Conservation (phyloP, 2,329 filamentous ascomycete species). For the Diaporthe sp. region DNA sequence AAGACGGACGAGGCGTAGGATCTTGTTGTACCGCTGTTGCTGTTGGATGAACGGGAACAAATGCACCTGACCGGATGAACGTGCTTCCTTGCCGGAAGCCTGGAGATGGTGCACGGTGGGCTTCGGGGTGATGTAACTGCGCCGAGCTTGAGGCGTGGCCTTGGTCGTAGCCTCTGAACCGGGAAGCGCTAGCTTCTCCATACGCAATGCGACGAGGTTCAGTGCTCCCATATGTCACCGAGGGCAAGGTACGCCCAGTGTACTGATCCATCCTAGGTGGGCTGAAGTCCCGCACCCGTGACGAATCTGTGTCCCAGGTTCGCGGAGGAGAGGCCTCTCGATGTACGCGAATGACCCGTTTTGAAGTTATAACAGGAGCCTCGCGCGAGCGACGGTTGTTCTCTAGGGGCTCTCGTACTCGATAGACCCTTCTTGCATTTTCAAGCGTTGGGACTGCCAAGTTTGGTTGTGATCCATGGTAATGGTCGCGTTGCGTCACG, state of each 20-base stretch:
- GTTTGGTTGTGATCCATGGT: constrained; percentile 20
- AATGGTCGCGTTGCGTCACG: constrained; percentile 16
- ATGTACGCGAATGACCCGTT: constrained; percentile 36
- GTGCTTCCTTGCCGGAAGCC: constrained; percentile 31
- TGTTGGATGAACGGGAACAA: constrained; percentile 7
- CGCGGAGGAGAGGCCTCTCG: constrained; percentile 27
- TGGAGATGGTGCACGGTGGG: constrained; percentile 3
- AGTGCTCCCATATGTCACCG: constrained; percentile 2
- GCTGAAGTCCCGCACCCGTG: constrained; percentile 31
- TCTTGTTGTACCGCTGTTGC: background rate
- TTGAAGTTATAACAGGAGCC: constrained; percentile 19
- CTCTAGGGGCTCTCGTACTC: constrained; percentile 35
- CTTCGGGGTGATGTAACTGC: constrained; percentile 33
- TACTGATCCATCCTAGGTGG: constrained; percentile 26
- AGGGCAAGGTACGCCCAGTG: constrained; percentile 2
- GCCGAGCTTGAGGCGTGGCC: constrained; percentile 5
- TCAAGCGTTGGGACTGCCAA: constrained; percentile 13
- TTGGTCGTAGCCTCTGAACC: constrained; percentile 10
- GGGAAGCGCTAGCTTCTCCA: constrained; percentile 37
- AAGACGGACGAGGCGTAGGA: background rate
- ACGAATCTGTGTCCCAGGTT: constrained; percentile 16
- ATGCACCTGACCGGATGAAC: background rate
- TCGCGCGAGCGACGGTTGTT: constrained; percentile 1
- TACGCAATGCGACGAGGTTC: constrained; percentile 31
- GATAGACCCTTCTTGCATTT: constrained; percentile 34